Conservation (phyloP, 257 asterid species). For the Solanum piurae region DNA sequence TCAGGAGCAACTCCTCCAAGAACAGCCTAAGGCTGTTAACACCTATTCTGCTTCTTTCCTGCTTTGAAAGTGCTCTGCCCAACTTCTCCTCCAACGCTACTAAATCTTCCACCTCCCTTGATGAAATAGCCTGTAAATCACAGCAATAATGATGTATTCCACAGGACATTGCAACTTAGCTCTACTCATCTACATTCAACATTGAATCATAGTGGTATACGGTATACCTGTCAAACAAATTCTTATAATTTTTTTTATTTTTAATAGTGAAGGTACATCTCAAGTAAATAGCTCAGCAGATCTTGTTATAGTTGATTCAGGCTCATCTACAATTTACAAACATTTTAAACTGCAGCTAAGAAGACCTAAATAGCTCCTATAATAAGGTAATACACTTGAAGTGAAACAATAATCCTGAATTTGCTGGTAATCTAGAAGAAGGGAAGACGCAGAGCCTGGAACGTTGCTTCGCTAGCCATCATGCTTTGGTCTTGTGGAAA, state of each 20-base stretch:
- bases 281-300: not conserved
- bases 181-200: not conserved
- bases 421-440: not conserved
- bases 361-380: not conserved
- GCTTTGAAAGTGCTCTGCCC: slow-evolving; percentile 78
- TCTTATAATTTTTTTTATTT: not conserved
- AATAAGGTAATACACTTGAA: not conserved
- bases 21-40: slow-evolving; percentile 86
- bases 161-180: not conserved
- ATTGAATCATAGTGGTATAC: not conserved
- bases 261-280: not conserved
- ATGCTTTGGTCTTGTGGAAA: not conserved
- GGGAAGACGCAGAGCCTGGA: not conserved
- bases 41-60: slow-evolving; percentile 85
- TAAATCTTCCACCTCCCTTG: slow-evolving; percentile 77
- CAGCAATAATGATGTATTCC: not conserved
- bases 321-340: not conserved
- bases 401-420: not conserved
- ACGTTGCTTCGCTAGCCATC: not conserved
- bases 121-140: slow-evolving; percentile 55
- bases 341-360: not conserved
- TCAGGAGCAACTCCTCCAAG: slow-evolving; percentile 85
- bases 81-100: slow-evolving; percentile 84
- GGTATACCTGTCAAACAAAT: slow-evolving; percentile 35
- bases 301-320: not conserved